Evolutionary conservation across 192 early-diverging fungal species (phyloP).

Genomic region (Coemansia sp.): DNA sequence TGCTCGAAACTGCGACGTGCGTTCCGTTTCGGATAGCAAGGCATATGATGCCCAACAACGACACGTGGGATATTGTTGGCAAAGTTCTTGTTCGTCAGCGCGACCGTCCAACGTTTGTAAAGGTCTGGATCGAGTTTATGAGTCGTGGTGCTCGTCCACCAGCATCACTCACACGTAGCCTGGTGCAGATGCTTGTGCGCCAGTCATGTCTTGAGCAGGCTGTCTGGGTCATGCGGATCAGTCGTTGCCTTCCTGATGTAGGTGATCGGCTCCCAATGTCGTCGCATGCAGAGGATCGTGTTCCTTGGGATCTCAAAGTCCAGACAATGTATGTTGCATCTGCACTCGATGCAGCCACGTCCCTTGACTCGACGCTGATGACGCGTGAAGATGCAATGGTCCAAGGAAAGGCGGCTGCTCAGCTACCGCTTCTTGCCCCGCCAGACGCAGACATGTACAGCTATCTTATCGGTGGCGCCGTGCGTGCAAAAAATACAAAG

Average conservation of each 20-base stretch:
- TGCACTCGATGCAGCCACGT: constrained; percentile 33
- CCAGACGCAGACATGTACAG: constrained; percentile 40
- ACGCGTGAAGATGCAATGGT: constrained; percentile 24
- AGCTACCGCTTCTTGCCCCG: constrained; percentile 29
- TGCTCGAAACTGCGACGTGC: constrained; percentile 40
- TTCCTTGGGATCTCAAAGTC: constrained; percentile 49
- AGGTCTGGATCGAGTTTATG: constrained; percentile 44
- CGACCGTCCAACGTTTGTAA: constrained; percentile 45
- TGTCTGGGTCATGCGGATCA: constrained; percentile 51
- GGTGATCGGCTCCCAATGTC: constrained; percentile 24
- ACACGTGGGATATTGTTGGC: constrained; percentile 47
- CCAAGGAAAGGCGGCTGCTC: constrained; percentile 30
- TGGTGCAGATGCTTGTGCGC: constrained; percentile 39
- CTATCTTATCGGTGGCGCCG: constrained; percentile 44
- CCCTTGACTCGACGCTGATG: constrained; percentile 23
- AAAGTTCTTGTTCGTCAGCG: constrained; percentile 40
- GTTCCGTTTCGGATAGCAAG: constrained; percentile 36
- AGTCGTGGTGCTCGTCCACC: constrained; percentile 47
- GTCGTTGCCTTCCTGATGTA: constrained; percentile 42
- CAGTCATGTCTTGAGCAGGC: constrained; percentile 49
- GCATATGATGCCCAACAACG: constrained; percentile 40
- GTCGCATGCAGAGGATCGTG: constrained; percentile 17
- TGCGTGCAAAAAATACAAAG: constrained; percentile 24
- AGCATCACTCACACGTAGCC: constrained; percentile 20
- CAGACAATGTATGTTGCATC: constrained; percentile 46